Conservation (phyloP, 495 filamentous ascomycete species). For the Physcia stellaris region DNA sequence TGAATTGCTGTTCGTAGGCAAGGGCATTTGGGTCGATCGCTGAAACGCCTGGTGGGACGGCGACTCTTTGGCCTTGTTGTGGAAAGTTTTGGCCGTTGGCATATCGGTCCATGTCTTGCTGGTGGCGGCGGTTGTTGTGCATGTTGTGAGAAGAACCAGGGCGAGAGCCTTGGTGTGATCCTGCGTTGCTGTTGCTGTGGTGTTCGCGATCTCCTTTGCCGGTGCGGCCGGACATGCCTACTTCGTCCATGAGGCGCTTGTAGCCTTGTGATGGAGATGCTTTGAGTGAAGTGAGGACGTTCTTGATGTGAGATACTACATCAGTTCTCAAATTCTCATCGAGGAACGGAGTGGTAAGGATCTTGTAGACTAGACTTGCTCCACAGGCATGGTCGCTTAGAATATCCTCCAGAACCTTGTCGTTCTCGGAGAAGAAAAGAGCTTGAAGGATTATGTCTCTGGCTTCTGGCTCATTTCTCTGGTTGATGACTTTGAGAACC, state of each 20-base stretch:
- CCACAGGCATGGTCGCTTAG: conserved; percentile 83
- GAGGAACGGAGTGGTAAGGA: conserved; percentile 93
- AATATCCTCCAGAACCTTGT: conserved; percentile 81
- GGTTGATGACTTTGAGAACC: conserved; percentile 96
- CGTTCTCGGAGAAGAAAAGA: conserved; percentile 84
- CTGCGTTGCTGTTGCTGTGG: conserved; percentile 27
- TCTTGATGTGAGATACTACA: conserved; percentile 81
- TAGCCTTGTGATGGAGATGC: conserved; percentile 90
- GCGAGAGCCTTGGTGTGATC: conserved; percentile 31
- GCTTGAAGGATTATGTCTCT: conserved; percentile 86
- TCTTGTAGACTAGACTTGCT: conserved; percentile 94
- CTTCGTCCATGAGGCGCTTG: conserved; percentile 96
- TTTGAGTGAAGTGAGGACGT: conserved; percentile 79
- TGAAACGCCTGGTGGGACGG: conserved; percentile 18
- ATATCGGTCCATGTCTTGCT: conserved; percentile 32
- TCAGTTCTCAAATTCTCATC: conserved; percentile 81
- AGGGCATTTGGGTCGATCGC: conserved; percentile 27
- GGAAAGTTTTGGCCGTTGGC: conserved; percentile 31
- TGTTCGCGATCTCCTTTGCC: conserved; percentile 30
- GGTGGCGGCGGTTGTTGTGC: conserved; percentile 28
- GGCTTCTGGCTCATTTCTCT: conserved; percentile 85
- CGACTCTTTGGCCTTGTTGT: conserved; percentile 23
- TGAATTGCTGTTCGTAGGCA: conserved; percentile 29
- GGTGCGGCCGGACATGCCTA: conserved; percentile 52
- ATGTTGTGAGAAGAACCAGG: conserved; percentile 31